phyloP scores from a whole-genome alignment of 768 basidiomycete genomes.

The Serendipita sp. region DNA sequence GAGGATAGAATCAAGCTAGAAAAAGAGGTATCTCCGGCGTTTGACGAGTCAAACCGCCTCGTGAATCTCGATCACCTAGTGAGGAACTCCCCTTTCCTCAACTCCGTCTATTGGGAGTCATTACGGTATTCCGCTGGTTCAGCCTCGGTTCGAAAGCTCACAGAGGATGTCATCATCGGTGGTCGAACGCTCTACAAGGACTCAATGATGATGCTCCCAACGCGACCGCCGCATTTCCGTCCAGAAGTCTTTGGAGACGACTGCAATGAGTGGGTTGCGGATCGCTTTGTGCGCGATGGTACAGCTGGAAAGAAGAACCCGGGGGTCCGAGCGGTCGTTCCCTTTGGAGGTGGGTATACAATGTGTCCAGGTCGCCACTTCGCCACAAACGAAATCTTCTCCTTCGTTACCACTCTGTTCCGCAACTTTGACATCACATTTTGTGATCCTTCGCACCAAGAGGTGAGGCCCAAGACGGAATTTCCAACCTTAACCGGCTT shows the following conservation, averaged over 20 bases:
- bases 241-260: background rate
- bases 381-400: background rate
- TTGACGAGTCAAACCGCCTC: background rate
- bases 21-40: background rate
- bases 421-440: background rate
- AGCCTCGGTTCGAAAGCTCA: background rate
- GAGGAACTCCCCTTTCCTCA: background rate
- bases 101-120: background rate
- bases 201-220: background rate
- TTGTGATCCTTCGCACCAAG: background rate
- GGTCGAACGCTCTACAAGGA: slow-evolving; percentile 1
- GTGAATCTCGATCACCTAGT: background rate
- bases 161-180: background rate
- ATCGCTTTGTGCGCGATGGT: background rate
- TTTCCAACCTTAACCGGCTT: background rate
- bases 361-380: slow-evolving; percentile 2
- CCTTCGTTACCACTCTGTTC: background rate
- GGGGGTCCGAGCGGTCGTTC: background rate
- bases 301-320: background rate
- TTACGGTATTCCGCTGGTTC: background rate
- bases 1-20: background rate
- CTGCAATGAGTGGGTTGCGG: background rate
- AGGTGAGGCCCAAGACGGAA: background rate
- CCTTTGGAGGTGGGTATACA: background rate
- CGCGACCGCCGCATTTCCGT: background rate